Conservation (phyloP, 345 rosid species). For the Euphorbia peplus region DNA sequence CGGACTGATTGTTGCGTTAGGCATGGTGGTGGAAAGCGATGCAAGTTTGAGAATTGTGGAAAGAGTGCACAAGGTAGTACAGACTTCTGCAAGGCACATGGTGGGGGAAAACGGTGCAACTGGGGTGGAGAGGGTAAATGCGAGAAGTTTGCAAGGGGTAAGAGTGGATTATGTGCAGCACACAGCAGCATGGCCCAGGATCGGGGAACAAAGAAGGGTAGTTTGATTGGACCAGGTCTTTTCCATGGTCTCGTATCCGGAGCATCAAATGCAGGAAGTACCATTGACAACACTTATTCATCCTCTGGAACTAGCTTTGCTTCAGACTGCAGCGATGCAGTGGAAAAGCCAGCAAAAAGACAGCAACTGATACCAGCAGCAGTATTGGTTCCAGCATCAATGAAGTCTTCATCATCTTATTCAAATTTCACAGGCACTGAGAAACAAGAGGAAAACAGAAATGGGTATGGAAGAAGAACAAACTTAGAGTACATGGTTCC, state of each 20-base stretch:
- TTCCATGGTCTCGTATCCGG: slow-evolving; percentile 84
- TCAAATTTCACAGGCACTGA: slow-evolving; percentile 32
- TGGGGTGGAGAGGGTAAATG: slow-evolving; percentile 37
- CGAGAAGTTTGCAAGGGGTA: slow-evolving; percentile 93
- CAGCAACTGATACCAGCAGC: slow-evolving; percentile 75
- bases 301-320: slow-evolving; percentile 56
- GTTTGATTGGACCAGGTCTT: slow-evolving; percentile 73
- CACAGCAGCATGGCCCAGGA: slow-evolving; percentile 71
- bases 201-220: slow-evolving; percentile 40
- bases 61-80: not conserved
- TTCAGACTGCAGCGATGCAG: slow-evolving; percentile 63
- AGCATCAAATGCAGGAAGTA: slow-evolving; percentile 46
- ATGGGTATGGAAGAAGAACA: slow-evolving; percentile 29
- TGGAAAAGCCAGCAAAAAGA: slow-evolving; percentile 46
- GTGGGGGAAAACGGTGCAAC: not conserved
- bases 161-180: slow-evolving; percentile 89
- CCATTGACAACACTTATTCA: slow-evolving; percentile 48
- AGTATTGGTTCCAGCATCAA: slow-evolving; percentile 83
- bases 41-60: not conserved
- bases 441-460: slow-evolving; percentile 39
- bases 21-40: not conserved
- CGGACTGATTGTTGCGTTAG: not conserved
- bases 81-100: not conserved
- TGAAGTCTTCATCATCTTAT: slow-evolving; percentile 59
- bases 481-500: slow-evolving; percentile 59